Conservation (phyloP, 2,329 filamentous ascomycete genomes). For the Fusarium beomiforme region DNA sequence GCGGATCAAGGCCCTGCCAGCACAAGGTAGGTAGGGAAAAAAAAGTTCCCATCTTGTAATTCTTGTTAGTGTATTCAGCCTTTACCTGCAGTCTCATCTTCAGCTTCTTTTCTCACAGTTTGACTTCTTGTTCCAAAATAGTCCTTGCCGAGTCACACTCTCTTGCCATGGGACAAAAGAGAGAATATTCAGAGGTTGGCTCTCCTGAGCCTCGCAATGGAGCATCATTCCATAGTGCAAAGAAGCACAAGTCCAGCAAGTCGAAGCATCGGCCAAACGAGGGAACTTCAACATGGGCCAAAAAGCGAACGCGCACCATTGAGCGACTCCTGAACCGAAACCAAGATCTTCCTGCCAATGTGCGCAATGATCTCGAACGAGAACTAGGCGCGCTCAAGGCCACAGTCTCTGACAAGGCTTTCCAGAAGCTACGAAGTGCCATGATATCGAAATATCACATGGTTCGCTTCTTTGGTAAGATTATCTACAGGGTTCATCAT, state of each 20-base stretch:
- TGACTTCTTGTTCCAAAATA: not conserved
- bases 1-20: conserved; percentile 21
- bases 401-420: conserved; percentile 68
- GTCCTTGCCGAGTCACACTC: too few relatives aligned
- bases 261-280: conserved; percentile 56
- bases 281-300: conserved; percentile 68
- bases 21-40: conserved; percentile 12
- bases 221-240: conserved; percentile 34
- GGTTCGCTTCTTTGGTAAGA: conserved; percentile 82
- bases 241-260: conserved; percentile 50
- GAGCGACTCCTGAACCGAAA: conserved; percentile 71
- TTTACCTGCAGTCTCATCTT: not conserved
- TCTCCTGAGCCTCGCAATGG: conserved; percentile 38
- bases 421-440: conserved; percentile 69
- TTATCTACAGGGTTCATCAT: not conserved
- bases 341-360: conserved; percentile 72
- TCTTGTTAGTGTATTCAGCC: not conserved
- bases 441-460: conserved; percentile 87
- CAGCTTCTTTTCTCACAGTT: not conserved
- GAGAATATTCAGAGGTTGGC: conserved; percentile 44
- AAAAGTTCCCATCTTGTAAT: conserved; percentile 33
- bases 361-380: conserved; percentile 75
- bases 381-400: conserved; percentile 74
- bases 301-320: conserved; percentile 77
- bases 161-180: conserved; percentile 46